Conservation (phyloP, 1,139 yeast genomes). For the Pichia sp. region DNA sequence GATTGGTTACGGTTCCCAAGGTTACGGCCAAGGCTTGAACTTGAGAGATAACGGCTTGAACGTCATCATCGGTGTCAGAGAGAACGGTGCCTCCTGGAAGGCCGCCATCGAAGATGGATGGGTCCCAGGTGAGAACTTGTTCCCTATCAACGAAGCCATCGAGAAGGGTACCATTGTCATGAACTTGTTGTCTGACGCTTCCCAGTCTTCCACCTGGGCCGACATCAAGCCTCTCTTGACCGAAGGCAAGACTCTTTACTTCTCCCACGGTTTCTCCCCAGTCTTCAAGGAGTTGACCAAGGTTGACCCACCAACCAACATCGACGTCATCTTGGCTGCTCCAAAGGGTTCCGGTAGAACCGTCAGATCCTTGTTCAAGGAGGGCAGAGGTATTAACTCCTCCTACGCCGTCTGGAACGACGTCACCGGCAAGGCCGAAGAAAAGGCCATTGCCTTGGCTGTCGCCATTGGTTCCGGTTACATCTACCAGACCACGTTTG, state of each 20-base stretch:
- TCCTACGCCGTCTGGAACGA: conserved; percentile 99
- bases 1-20: conserved; percentile 99
- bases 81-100: conserved; percentile 99
- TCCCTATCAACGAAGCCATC: conserved; percentile 92
- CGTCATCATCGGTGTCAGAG: conserved; percentile 97
- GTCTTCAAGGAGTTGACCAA: conserved; percentile 96
- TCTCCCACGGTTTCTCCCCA: conserved; percentile 99
- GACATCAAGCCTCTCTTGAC: conserved; percentile 84
- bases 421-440: conserved; percentile 98
- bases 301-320: conserved; percentile 90
- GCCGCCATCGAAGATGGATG: conserved; percentile 99
- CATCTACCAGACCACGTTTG: conserved; percentile 99
- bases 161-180: conserved; percentile 86
- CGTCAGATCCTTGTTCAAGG: conserved; percentile 97
- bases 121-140: conserved; percentile 99
- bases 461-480: conserved; percentile 99
- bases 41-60: conserved; percentile 97
- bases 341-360: conserved; percentile 99
- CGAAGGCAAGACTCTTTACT: conserved; percentile 96
- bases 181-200: conserved; percentile 98
- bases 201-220: conserved; percentile 98
- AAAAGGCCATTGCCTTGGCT: conserved; percentile 97
- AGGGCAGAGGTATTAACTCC: conserved; percentile 99
- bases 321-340: conserved; percentile 97
- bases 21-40: conserved; percentile 99